A percentile compares a stretch with the other conserved stretches of the same genome.
Conservation (phyloP, 257 asterid genomes). For the Capsicum pubescens region DNA sequence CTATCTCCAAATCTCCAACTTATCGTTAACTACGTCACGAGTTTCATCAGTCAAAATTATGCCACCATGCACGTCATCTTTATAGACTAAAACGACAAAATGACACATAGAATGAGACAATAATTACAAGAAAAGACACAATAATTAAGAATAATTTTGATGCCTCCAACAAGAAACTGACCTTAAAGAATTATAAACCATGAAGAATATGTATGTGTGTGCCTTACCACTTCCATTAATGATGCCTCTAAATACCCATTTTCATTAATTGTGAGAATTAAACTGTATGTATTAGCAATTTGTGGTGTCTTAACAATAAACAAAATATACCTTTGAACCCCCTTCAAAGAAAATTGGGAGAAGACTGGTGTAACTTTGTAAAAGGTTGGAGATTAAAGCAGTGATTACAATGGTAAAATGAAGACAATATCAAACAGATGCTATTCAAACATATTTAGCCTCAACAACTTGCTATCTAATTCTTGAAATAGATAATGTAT, state of each 20-base stretch:
- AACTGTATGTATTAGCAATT: not conserved
- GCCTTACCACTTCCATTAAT: too few relatives aligned
- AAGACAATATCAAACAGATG: not conserved
- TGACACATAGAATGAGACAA: too few relatives aligned
- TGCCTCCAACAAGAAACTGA: too few relatives aligned
- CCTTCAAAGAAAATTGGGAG: not conserved
- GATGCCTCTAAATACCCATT: not conserved
- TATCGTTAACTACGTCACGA: too few relatives aligned
- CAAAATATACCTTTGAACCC: not conserved
- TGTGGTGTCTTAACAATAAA: not conserved
- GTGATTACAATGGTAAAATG: conserved; percentile 3
- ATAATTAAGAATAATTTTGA: too few relatives aligned
- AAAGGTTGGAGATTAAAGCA: not conserved
- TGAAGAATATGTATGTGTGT: too few relatives aligned
- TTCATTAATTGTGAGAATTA: not conserved
- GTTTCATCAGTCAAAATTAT: too few relatives aligned
- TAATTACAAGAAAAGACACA: too few relatives aligned
- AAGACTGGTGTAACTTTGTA: not conserved
- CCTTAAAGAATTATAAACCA: too few relatives aligned
- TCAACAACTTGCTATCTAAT: not conserved
- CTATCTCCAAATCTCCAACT: too few relatives aligned
- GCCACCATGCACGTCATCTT: too few relatives aligned
- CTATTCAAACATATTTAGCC: not conserved
- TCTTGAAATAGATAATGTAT: conserved; percentile 7
- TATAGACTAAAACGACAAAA: too few relatives aligned